These are phyloP conservation scores for Ophiostoma sp. DNA, from an alignment of 2,329 filamentous ascomycete species.

Conservation along the genomic window DNA sequence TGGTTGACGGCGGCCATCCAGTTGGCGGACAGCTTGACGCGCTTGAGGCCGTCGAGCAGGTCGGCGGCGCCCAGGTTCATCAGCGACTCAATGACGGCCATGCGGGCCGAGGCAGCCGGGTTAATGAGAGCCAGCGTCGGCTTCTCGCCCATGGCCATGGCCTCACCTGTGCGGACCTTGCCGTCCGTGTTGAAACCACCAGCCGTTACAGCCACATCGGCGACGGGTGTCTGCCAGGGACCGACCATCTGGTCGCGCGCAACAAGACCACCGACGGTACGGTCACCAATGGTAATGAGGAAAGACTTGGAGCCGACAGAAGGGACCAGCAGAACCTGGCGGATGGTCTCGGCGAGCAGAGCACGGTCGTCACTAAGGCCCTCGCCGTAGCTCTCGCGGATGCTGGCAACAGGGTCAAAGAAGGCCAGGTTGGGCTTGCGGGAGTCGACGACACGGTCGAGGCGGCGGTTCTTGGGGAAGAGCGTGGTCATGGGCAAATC, in stretches of 20 bases:
- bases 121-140: conserved; percentile 87
- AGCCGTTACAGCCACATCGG: conserved; percentile 89
- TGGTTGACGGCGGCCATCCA: conserved; percentile 99
- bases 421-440: conserved; percentile 65
- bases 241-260: conserved; percentile 94
- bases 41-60: conserved; percentile 62
- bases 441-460: conserved; percentile 72
- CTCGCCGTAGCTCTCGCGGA: conserved; percentile 64
- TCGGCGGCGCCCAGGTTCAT: conserved; percentile 86
- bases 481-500: conserved; percentile 86
- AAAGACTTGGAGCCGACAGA: conserved; percentile 97
- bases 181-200: conserved; percentile 68
- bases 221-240: conserved; percentile 91
- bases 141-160: conserved; percentile 97
- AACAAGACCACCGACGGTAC: conserved; percentile 85
- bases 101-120: conserved; percentile 84
- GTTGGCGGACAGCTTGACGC: conserved; percentile 89
- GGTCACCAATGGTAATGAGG: conserved; percentile 93
- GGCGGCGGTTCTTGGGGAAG: conserved; percentile 83
- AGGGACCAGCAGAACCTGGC: conserved; percentile 79
- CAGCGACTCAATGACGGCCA: conserved; percentile 92
- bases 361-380: conserved; percentile 55
- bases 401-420: conserved; percentile 68
- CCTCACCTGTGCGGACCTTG: conserved; percentile 80
- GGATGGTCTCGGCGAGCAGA: conserved; percentile 64